phyloP scores from a whole-genome alignment of 2,329 filamentous ascomycete species.

The Pseudogymnoascus sp. region DNA sequence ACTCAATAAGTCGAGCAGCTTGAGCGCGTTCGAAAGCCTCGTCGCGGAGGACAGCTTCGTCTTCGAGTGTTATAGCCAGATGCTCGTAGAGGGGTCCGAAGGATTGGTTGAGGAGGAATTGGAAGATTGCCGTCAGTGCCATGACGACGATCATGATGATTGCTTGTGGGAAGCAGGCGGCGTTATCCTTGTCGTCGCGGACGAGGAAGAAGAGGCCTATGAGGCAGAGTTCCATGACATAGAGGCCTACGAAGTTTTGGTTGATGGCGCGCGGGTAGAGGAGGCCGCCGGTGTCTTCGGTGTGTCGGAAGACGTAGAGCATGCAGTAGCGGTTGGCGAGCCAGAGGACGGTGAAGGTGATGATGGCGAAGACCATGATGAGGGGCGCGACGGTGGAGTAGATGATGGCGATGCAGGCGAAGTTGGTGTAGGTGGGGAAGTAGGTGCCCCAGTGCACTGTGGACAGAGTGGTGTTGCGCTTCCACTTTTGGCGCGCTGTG shows the following conservation, averaged over 20 bases:
- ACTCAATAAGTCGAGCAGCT: conserved; percentile 57
- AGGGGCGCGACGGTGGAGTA: conserved; percentile 85
- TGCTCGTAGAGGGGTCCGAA: conserved; percentile 83
- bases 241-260: conserved; percentile 88
- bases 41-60: conserved; percentile 86
- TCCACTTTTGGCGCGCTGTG: conserved; percentile 76
- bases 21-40: conserved; percentile 78
- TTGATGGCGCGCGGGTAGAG: conserved; percentile 90
- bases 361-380: conserved; percentile 84
- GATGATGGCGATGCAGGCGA: conserved; percentile 83
- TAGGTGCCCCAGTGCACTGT: conserved; percentile 83
- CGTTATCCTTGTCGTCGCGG: conserved; percentile 42
- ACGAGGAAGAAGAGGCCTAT: conserved; percentile 85
- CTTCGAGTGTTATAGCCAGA: conserved; percentile 88
- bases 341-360: conserved; percentile 89
- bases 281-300: conserved; percentile 83
- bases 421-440: conserved; percentile 94
- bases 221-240: conserved; percentile 86
- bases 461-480: conserved; percentile 67
- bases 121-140: conserved; percentile 65
- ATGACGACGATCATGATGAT: conserved; percentile 74
- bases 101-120: conserved; percentile 69
- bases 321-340: conserved; percentile 94
- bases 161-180: conserved; percentile 64
- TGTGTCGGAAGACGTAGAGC: conserved; percentile 85